Evolutionary conservation across 768 basidiomycete species (phyloP).

Genomic region (Calvatia gigantea): DNA sequence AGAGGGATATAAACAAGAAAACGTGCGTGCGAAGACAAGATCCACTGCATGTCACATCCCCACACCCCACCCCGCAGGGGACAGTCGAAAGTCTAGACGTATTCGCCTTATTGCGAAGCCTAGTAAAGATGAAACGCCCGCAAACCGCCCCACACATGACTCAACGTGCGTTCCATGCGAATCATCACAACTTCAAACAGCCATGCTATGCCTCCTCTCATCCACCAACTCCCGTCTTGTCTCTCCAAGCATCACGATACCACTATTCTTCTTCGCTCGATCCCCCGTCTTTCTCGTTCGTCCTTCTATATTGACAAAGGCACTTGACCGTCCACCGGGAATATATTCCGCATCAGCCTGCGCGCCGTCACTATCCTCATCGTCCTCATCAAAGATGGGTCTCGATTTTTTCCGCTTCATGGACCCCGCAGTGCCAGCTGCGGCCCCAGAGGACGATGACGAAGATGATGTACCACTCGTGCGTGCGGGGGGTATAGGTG

Average conservation of each 20-base stretch:
- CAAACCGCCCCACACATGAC: neutral
- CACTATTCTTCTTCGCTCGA: constrained; percentile 22
- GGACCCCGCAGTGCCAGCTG: constrained; percentile 21
- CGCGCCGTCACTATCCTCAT: constrained; percentile 62
- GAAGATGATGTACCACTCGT: constrained; percentile 22
- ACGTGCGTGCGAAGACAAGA: no score
- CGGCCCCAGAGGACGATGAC: constrained; percentile 21
- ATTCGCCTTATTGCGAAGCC: neutral
- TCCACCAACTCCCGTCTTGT: constrained; percentile 44
- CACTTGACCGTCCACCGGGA: constrained; percentile 24
- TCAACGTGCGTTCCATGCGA: neutral
- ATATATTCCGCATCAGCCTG: constrained; percentile 69
- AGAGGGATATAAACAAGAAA: neutral
- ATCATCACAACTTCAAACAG: constrained; percentile 37
- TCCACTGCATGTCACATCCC: neutral
- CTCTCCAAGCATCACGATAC: constrained; percentile 24
- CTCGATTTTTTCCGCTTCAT: constrained; percentile 54
- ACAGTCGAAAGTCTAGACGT: neutral
- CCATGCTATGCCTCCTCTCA: constrained; percentile 64
- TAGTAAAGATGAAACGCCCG: neutral
- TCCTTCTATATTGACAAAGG: constrained; percentile 56
- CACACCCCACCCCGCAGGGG: neutral
- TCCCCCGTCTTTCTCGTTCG: constrained; percentile 39
- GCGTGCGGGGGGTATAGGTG: constrained; percentile 29
- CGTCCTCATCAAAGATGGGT: constrained; percentile 44